Percentiles rank a stretch among this genome's conserved stretches.
Evolutionary conservation across 2,329 filamentous ascomycete genomes (phyloP).

Genomic region (Ceratocystis alfenasii): DNA sequence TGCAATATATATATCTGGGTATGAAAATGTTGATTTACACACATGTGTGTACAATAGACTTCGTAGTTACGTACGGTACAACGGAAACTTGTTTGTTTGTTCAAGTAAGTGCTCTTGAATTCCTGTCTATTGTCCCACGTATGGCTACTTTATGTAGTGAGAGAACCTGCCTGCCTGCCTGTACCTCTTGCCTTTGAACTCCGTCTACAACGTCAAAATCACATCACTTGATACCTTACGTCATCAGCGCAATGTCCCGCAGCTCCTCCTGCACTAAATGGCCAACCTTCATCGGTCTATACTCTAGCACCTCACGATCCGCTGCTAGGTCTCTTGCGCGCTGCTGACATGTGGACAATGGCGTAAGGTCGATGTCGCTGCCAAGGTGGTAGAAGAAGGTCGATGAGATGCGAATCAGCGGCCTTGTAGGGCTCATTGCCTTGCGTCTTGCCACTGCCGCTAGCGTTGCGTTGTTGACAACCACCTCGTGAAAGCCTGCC

Average conservation of each 20-base stretch:
- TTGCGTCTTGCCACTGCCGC: conserved; percentile 36
- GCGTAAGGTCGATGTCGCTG: conserved; percentile 44
- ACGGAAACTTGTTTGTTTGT: not conserved
- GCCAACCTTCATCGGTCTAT: conserved; percentile 46
- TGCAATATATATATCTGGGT: too few species aligned
- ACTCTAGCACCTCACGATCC: conserved; percentile 37
- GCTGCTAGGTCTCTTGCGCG: conserved; percentile 38
- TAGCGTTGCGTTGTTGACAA: conserved; percentile 43
- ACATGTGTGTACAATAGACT: not conserved
- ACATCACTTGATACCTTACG: conserved; percentile 25
- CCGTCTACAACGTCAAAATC: not conserved
- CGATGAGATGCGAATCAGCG: conserved; percentile 45
- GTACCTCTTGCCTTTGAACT: not conserved
- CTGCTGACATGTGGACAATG: conserved; percentile 38
- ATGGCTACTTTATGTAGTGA: not conserved
- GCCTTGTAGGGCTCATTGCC: conserved; percentile 35
- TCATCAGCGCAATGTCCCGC: conserved; percentile 32
- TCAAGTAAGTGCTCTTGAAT: not conserved
- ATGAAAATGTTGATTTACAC: too few species aligned
- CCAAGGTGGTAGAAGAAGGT: conserved; percentile 51
- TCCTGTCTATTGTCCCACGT: not conserved
- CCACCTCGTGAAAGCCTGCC: conserved; percentile 51
- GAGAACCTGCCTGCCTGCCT: too few species aligned
- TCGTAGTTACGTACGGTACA: not conserved
- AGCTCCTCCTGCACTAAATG: conserved; percentile 42